Evolutionary conservation across 1,284 basidiomycete genomes (phyloP).

Genomic region (Marasmius fiardii): DNA sequence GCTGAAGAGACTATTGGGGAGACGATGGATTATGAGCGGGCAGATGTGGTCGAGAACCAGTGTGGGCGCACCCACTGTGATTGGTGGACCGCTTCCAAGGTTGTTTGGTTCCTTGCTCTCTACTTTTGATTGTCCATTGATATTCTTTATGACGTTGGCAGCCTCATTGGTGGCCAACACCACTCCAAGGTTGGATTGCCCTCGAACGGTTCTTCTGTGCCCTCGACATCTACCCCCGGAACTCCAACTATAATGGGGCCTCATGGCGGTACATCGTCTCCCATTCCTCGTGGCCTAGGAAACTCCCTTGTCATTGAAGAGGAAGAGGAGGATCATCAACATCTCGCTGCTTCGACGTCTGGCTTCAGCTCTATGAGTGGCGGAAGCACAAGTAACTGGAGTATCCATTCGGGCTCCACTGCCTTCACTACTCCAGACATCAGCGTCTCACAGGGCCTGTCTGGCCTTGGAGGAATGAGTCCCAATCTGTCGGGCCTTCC

Average conservation of each 20-base stretch:
- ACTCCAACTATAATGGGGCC: conserved; percentile 4
- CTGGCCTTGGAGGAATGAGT: conserved; percentile 12
- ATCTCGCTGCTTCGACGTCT: conserved; percentile 34
- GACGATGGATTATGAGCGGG: conserved; percentile 66
- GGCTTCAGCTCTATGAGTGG: not conserved
- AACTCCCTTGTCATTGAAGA: conserved; percentile 65
- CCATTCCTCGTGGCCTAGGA: conserved; percentile 50
- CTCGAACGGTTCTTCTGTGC: not conserved
- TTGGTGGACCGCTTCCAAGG: not conserved
- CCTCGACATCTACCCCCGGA: conserved; percentile 2
- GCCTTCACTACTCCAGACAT: conserved; percentile 66
- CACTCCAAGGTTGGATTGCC: not conserved
- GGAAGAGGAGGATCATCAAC: conserved; percentile 67
- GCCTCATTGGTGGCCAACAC: conserved; percentile 1
- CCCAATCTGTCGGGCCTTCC: not conserved
- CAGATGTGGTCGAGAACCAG: conserved; percentile 54
- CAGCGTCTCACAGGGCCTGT: conserved; percentile 16
- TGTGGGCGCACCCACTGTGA: conserved; percentile 30
- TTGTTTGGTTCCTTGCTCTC: not conserved
- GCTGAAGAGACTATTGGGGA: conserved; percentile 60
- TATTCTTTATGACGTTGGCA: not conserved
- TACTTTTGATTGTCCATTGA: not conserved
- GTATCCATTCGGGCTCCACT: conserved; percentile 25
- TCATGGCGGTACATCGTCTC: conserved; percentile 21
- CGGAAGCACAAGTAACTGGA: not conserved